Evolutionary conservation across 2,329 filamentous ascomycete species (phyloP).

Genomic region (Penicillium brasilianum): DNA sequence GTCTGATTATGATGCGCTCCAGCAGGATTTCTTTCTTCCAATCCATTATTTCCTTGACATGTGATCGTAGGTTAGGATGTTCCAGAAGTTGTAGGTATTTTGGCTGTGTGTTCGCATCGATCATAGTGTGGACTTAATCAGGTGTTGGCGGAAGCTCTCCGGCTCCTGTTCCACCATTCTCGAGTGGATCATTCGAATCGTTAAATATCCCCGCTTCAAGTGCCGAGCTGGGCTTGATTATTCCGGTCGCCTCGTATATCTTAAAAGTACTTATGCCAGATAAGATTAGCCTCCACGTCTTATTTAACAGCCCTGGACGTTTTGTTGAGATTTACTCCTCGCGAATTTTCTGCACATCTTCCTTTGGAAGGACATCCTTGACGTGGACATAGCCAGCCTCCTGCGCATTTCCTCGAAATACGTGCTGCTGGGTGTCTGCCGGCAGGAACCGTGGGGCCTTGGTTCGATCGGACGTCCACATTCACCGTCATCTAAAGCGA

Average conservation of each 20-base stretch:
- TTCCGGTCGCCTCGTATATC: neutral
- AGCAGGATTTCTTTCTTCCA: neutral
- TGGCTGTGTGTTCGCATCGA: neutral
- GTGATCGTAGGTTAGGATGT: neutral
- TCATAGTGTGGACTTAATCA: neutral
- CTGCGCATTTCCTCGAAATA: neutral
- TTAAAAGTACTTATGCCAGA: neutral
- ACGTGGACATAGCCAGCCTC: neutral
- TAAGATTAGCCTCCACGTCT: neutral
- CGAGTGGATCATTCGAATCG: neutral
- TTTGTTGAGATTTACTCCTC: neutral
- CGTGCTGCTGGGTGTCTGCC: neutral
- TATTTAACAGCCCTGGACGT: neutral
- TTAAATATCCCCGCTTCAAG: neutral
- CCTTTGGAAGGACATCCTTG: neutral
- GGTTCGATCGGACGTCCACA: neutral
- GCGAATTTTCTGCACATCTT: neutral
- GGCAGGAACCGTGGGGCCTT: neutral
- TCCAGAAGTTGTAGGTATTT: neutral
- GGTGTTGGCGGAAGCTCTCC: neutral
- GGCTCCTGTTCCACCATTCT: neutral
- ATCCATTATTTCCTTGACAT: neutral
- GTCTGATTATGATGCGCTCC: slow-evolving; percentile 2
- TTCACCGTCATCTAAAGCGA: neutral
- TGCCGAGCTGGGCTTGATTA: neutral